A percentile compares a stretch with the other conserved stretches of the same genome.
phyloP scores from a whole-genome alignment of 108 stramenopile genomes.

The Stephanodiscus triporus region DNA sequence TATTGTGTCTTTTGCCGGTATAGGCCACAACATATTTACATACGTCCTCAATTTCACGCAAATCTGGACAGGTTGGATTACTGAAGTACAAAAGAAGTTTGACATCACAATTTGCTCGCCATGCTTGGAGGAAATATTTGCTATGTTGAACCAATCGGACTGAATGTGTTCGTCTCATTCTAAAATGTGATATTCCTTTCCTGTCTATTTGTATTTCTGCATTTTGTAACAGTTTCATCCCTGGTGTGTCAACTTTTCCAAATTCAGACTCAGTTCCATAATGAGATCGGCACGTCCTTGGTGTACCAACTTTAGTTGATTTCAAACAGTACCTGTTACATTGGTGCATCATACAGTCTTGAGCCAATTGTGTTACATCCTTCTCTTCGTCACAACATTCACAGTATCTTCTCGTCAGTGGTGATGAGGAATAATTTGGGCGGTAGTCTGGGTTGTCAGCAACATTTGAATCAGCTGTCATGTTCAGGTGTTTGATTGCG shows the following conservation, averaged over 20 bases:
- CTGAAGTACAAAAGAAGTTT: constrained; percentile 5
- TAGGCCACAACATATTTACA: no score
- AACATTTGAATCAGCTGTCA: constrained; percentile 25
- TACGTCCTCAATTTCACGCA: constrained; percentile 12
- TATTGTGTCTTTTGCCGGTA: no score
- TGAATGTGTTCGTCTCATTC: constrained; percentile 11
- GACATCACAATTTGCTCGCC: constrained; percentile 18
- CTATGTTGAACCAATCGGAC: constrained; percentile 18
- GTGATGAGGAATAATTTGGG: no score
- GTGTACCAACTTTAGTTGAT: background rate
- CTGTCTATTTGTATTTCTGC: constrained; percentile 4
- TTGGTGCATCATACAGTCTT: no score
- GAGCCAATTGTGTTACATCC: no score
- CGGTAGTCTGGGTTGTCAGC: background rate
- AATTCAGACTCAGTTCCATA: background rate
- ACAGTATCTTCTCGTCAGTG: no score
- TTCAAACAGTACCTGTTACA: background rate
- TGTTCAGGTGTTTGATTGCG: constrained; percentile 5
- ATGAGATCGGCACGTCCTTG: background rate
- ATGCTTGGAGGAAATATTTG: background rate
- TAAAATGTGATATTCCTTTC: constrained; percentile 5
- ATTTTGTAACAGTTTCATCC: background rate
- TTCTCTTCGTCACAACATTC: no score
- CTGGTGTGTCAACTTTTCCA: constrained; percentile 1
- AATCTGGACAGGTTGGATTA: constrained; percentile 5